Conservation (phyloP, 2,329 filamentous ascomycete species). For the Aspergillus udagawae region DNA sequence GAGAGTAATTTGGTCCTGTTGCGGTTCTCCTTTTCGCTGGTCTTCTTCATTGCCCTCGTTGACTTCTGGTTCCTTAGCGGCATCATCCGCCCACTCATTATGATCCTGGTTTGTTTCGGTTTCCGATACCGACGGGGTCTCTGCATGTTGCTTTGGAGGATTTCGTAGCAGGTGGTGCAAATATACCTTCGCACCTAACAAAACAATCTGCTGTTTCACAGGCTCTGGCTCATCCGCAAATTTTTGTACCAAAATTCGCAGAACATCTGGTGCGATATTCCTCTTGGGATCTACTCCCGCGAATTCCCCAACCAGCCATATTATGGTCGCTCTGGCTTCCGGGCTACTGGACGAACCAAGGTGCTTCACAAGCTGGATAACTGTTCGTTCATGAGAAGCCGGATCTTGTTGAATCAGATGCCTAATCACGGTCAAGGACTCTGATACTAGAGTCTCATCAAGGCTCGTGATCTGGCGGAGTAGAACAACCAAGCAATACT, state of each 20-base stretch:
- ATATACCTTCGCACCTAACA: slow-evolving; percentile 95
- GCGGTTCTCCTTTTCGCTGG: slow-evolving; percentile 27
- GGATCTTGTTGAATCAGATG: slow-evolving; percentile 94
- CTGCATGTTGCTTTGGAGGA: slow-evolving; percentile 29
- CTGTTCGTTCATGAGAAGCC: slow-evolving; percentile 73
- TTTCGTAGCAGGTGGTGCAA: slow-evolving; percentile 70
- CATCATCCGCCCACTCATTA: slow-evolving; percentile 31
- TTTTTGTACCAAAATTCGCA: slow-evolving; percentile 79
- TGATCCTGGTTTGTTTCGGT: slow-evolving; percentile 22
- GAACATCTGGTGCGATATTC: slow-evolving; percentile 88
- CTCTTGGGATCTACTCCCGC: slow-evolving; percentile 73
- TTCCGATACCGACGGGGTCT: slow-evolving; percentile 21
- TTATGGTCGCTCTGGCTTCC: slow-evolving; percentile 85
- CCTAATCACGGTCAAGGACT: slow-evolving; percentile 89
- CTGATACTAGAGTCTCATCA: slow-evolving; percentile 82
- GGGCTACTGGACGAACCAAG: slow-evolving; percentile 84
- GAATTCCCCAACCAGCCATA: slow-evolving; percentile 97
- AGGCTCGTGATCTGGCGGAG: slow-evolving; percentile 83
- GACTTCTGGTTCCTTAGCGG: slow-evolving; percentile 8
- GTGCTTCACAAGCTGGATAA: slow-evolving; percentile 84
- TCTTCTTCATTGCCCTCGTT: slow-evolving; percentile 22
- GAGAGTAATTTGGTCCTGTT: slow-evolving; percentile 62
- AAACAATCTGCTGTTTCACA: slow-evolving; percentile 84
- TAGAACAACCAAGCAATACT: slow-evolving; percentile 76
- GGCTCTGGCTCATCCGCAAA: slow-evolving; percentile 80